Conservation (phyloP, 371 early-diverging fungal genomes). For the Lichtheimia hyalospora region DNA sequence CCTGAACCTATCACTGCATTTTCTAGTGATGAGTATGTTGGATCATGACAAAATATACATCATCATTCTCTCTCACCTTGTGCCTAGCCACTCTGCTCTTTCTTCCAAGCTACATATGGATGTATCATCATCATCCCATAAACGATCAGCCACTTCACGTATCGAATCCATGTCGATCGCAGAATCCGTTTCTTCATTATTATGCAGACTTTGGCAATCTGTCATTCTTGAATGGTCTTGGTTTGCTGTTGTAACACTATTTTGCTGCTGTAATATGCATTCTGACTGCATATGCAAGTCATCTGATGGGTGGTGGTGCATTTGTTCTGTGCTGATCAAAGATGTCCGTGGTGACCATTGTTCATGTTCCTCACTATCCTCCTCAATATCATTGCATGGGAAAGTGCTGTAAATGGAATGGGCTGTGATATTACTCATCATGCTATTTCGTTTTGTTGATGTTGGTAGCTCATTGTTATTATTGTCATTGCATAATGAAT, state of each 20-base stretch:
- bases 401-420: constrained; percentile 11
- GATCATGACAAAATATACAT: neutral
- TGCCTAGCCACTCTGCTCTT: constrained; percentile 48
- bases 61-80: constrained; percentile 18
- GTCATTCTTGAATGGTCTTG: no score
- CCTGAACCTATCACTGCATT: constrained; percentile 14
- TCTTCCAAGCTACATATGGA: constrained; percentile 29
- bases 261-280: neutral
- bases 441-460: no score
- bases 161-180: no score
- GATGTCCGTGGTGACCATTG: neutral
- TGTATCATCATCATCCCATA: constrained; percentile 39
- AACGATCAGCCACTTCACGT: constrained; percentile 15
- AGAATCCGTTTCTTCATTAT: no score
- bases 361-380: neutral
- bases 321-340: neutral
- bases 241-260: no score
- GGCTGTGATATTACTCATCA: neutral
- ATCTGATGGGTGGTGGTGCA: neutral
- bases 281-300: no score
- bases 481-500: no score
- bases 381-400: neutral
- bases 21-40: neutral
- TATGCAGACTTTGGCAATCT: no score
- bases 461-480: no score